Percentiles rank a stretch among this genome's conserved stretches.
These are phyloP conservation scores for Poa annua DNA, from an alignment of 176 grass and related monocot genomes.

Conservation along the genomic window DNA sequence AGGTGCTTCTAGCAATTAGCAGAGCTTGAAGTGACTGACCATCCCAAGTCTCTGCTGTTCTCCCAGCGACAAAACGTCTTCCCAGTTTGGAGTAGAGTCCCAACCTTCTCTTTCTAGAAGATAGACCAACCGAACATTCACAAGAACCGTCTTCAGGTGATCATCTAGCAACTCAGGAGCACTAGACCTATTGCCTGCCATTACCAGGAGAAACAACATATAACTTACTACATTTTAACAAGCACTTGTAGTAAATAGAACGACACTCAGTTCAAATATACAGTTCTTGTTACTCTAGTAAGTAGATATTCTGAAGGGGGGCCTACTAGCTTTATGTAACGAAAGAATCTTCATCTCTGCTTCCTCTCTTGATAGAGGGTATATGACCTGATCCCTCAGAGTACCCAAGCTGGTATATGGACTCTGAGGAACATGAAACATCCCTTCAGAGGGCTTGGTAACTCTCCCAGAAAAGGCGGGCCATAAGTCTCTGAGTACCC, in stretches of 20 bases:
- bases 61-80: constrained; percentile 89
- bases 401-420: constrained; percentile 98
- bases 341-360: constrained; percentile 63
- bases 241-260: too few species aligned
- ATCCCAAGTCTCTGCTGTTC: constrained; percentile 98
- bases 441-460: constrained; percentile 64
- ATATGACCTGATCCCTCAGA: constrained; percentile 93
- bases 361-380: constrained; percentile 86
- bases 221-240: not conserved
- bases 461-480: constrained; percentile 81
- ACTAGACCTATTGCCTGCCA: constrained; percentile 51
- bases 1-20: not conserved
- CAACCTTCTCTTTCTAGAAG: constrained; percentile 97
- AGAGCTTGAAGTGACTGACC: constrained; percentile 52
- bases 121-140: constrained; percentile 82
- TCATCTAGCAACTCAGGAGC: constrained; percentile 69
- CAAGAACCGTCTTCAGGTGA: constrained; percentile 81
- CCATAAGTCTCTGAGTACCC: constrained; percentile 90
- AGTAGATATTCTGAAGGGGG: not conserved
- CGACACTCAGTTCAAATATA: too few species aligned
- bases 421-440: constrained; percentile 95
- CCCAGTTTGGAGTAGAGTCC: constrained; percentile 93
- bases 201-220: constrained; percentile 32
- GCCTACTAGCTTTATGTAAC: constrained; percentile 56
- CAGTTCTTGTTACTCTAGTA: too few species aligned